Evolutionary conservation across 306 rosid species (phyloP), one percentile per base, ranked within the genome.

Genomic region (Quercus mongolica): DNA sequence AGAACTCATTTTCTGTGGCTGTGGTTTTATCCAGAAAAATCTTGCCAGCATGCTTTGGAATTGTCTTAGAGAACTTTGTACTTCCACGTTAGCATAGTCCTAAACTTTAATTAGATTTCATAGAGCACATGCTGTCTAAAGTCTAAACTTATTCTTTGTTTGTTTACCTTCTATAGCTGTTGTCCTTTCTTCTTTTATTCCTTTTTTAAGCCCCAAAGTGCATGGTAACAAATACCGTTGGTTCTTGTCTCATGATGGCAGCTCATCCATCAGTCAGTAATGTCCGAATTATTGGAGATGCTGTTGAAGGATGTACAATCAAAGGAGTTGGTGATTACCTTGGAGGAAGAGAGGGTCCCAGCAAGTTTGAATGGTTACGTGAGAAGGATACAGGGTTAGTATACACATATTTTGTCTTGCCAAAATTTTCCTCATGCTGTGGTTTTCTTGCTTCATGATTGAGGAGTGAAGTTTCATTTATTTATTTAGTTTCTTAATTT

Each of bases 281-380:
- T 55, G 97, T 93, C 74, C 88, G 75, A 82, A 86, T 95, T 74
- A 76, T 90, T 78, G 99, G 99, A 83, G 98, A 95, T 71, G 77
- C 84, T 82, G 89, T 93, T 71, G 98, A 95, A 88, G 99, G 95
- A 80, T 61, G 13, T 87, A 84, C 84, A 52, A 79, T 95, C 70
- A 91, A 89, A 89, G 99, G 99, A 72, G 84, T 88, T 81, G 99
- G 99, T 79, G 88, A 93, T 83, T 95, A 95, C 86, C 92, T 95
- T 84, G 99, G 99, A 77, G 99, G 99, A 74, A 90, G 91, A 85
- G 99, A 95, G 87, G 99, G 99, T 56, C 99, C 99, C 56, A 95
- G 98, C 96, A 93, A 91, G 84, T 95, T 93, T 87, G 98, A 95
- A 83, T 95, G 99, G 99, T 67, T 90, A 81, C 84, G 91, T 64